Base-by-base conservation (phyloP, 1,284 basidiomycete genomes). In the Microbotryomycetes sp. region DNA sequence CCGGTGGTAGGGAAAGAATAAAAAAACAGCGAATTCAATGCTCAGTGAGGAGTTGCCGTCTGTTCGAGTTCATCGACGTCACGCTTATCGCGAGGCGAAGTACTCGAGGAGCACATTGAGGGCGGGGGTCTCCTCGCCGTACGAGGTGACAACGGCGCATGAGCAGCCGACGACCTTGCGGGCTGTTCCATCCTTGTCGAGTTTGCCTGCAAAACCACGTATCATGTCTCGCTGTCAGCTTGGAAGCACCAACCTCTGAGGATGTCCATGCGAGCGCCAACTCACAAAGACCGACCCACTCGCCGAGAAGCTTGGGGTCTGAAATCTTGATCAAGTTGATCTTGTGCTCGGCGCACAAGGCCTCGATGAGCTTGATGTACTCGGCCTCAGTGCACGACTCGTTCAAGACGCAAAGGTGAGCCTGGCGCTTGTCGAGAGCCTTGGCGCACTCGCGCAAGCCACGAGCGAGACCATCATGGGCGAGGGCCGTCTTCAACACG, bases 291-390 rank as follows among this genome's bases (percentile, higher is more conserved):
- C 94, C 94, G 74, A 92, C 92, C 94, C 94, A 97, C 74, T 88
- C 90, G 63, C 93, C 94, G 74, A 98, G 87, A 72, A 94, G 86
- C 82, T 98, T 98, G 76, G 91, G 89, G 80, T 97, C 94, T 58
- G 81, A 81, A 75, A 98, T 64, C 82, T 97, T 97, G 87, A 97
- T 97, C 71, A 97, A 82, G 84, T 94, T 92, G 81, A 97, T 97
- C 63, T 69, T 65, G 65, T 67, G 67, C 83, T 97, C 93, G 72
- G 91, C 90, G 79, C 94, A 97, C 76, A 97, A 90, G 58, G 93
- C 94, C 82, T 97, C 93, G 73, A 97, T 96, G 81, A 98, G 90
- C 83, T 97, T 97, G 84, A 97, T 89, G 85, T 98, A 97, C 81
- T 97, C 94, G 73, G 92, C 90, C 82, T 97, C 94, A 66, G 89